phyloP scores from a whole-genome alignment of 2,329 filamentous ascomycete species.

The Colletotrichum liaoningense region DNA sequence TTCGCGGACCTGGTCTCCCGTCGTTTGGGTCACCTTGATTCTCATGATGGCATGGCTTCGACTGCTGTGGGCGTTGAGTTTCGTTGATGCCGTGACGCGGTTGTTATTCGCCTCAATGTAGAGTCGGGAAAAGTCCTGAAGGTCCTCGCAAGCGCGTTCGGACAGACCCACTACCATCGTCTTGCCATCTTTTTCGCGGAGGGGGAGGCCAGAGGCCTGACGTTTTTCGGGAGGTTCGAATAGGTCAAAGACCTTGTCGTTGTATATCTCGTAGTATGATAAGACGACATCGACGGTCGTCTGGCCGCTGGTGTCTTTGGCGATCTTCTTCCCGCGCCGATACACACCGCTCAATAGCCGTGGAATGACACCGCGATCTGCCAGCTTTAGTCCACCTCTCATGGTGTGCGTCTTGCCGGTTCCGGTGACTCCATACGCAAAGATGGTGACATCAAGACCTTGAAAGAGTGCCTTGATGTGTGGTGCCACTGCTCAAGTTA shows the following conservation, averaged over 20 bases:
- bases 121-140: constrained; percentile 90
- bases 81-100: constrained; percentile 88
- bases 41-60: constrained; percentile 91
- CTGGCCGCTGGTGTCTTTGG: constrained; percentile 79
- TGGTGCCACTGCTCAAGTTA: constrained; percentile 74
- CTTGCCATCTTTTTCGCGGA: constrained; percentile 88
- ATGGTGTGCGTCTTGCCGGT: constrained; percentile 97
- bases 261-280: constrained; percentile 97
- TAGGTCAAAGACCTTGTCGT: constrained; percentile 93
- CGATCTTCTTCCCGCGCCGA: constrained; percentile 84
- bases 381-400: constrained; percentile 88
- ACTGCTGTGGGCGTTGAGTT: constrained; percentile 91
- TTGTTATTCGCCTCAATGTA: constrained; percentile 95
- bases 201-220: constrained; percentile 80
- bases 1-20: constrained; percentile 73
- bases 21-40: constrained; percentile 86
- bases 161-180: constrained; percentile 88
- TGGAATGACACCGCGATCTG: constrained; percentile 89
- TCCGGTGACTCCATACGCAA: constrained; percentile 93
- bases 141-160: constrained; percentile 82
- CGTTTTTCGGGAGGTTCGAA: constrained; percentile 91
- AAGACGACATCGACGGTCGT: constrained; percentile 80
- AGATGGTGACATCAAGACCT: constrained; percentile 88
- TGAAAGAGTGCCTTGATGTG: constrained; percentile 93
- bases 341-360: constrained; percentile 87